Percentiles rank a stretch among this genome's conserved stretches.
Evolutionary conservation across 2,329 filamentous ascomycete species (phyloP).

Genomic region (Rutstroemia sydowiana): DNA sequence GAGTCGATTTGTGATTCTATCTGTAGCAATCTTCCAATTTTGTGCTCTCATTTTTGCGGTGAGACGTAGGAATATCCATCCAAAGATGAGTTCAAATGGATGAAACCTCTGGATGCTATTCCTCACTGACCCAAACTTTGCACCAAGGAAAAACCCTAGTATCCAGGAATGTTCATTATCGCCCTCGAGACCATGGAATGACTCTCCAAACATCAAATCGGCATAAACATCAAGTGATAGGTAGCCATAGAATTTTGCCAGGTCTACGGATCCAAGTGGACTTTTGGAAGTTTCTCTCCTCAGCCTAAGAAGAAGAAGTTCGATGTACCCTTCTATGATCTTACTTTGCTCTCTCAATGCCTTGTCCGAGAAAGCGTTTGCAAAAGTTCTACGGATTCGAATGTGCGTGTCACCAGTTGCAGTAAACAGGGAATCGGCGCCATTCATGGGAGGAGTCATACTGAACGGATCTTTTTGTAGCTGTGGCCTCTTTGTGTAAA

Average conservation of each 20-base stretch:
- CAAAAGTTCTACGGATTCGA: slow-evolving; percentile 21
- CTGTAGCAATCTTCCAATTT: slow-evolving; percentile 13
- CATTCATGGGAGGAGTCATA: background rate
- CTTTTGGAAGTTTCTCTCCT: background rate
- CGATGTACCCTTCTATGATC: slow-evolving; percentile 14
- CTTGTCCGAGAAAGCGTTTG: slow-evolving; percentile 28
- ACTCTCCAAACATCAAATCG: slow-evolving; percentile 37
- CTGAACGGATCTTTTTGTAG: background rate
- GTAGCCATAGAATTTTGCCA: slow-evolving; percentile 31
- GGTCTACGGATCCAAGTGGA: slow-evolving; percentile 10
- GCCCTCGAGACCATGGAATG: slow-evolving; percentile 30
- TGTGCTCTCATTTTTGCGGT: slow-evolving; percentile 6
- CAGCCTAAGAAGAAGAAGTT: too few species aligned
- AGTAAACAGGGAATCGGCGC: slow-evolving; percentile 2
- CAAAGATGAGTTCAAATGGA: slow-evolving; percentile 3
- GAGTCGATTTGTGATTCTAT: slow-evolving; percentile 16
- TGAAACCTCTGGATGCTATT: slow-evolving; percentile 16
- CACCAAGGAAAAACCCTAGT: slow-evolving; percentile 19
- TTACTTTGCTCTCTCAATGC: slow-evolving; percentile 27
- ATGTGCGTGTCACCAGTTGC: slow-evolving; percentile 15
- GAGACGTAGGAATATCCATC: slow-evolving; percentile 5
- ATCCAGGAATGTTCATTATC: slow-evolving; percentile 27
- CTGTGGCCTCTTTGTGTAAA: background rate
- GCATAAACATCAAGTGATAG: slow-evolving; percentile 34
- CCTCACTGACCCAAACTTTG: slow-evolving; percentile 19